These are phyloP conservation scores for Camellia oleifera DNA, from an alignment of 179 eudicot species.

Conservation along the genomic window DNA sequence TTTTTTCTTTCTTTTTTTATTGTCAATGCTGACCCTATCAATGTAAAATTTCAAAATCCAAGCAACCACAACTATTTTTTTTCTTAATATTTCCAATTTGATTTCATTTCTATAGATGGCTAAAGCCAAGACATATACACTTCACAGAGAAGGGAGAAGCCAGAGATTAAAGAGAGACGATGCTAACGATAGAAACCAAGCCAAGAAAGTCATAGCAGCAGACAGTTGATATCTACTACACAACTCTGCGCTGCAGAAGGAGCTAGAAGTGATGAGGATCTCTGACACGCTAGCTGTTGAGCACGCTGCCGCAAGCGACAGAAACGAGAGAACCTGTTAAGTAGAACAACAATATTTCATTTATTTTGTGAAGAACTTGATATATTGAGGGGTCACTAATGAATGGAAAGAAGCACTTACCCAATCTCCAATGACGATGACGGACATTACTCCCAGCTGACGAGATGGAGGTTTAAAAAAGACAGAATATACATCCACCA, in stretches of 20 bases:
- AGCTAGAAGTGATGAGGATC: constrained; percentile 37
- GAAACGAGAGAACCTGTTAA: constrained; percentile 65
- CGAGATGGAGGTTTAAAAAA: constrained; percentile 56
- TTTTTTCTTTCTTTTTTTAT: no score
- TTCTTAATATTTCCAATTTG: neutral
- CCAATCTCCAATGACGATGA: constrained; percentile 73
- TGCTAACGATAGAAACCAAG: constrained; percentile 70
- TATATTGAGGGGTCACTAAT: neutral
- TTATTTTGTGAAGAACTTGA: neutral
- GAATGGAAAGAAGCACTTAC: constrained; percentile 28
- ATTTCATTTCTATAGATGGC: constrained; percentile 18
- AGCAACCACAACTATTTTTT: constrained; percentile 5
- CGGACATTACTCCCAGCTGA: constrained; percentile 50
- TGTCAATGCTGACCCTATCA: neutral
- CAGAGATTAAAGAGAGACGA: constrained; percentile 84
- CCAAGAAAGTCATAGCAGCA: constrained; percentile 86
- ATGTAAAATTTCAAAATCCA: neutral
- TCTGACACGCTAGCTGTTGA: constrained; percentile 76
- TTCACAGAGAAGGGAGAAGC: constrained; percentile 58
- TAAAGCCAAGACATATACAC: constrained; percentile 1
- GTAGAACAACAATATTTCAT: no score
- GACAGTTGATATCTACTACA: constrained; percentile 79
- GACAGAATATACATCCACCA: constrained; percentile 63
- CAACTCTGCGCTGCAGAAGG: constrained; percentile 40
- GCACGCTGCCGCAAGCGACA: constrained; percentile 77